Evolutionary conservation across 768 basidiomycete genomes (phyloP).

Genomic region (Daedaleopsis sinensis): DNA sequence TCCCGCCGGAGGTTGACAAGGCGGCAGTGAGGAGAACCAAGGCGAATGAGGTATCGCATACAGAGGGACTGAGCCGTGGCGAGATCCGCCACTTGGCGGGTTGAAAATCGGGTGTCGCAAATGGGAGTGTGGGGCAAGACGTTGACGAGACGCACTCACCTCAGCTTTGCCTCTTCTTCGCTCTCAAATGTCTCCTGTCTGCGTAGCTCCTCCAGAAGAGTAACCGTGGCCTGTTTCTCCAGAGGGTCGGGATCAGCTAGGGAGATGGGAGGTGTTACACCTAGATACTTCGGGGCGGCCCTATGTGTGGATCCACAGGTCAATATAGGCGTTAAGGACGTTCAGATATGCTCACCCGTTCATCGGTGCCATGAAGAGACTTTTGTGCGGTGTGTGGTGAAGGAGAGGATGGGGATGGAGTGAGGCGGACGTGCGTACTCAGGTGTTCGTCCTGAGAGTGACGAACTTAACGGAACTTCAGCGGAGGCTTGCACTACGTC

Average conservation of each 20-base stretch:
- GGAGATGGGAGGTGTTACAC: conserved; percentile 87
- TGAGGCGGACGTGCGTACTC: background rate
- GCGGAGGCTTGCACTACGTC: conserved; percentile 11
- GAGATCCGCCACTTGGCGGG: background rate
- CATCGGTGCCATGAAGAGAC: background rate
- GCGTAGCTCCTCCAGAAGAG: conserved; percentile 89
- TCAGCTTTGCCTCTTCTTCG: conserved; percentile 82
- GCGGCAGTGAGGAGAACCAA: background rate
- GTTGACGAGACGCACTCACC: conserved; percentile 57
- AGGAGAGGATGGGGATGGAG: background rate
- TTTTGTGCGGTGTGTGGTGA: background rate
- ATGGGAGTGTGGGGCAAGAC: background rate
- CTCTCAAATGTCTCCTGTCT: conserved; percentile 87
- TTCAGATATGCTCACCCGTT: conserved; percentile 13
- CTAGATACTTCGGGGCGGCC: conserved; percentile 55
- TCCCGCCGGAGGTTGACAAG: background rate
- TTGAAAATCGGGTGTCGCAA: background rate
- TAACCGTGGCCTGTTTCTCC: conserved; percentile 83
- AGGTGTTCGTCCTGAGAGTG: conserved; percentile 12
- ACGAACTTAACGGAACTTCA: conserved; percentile 16
- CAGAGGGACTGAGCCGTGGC: background rate
- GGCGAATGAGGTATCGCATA: background rate
- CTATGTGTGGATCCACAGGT: background rate
- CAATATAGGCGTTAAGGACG: background rate
- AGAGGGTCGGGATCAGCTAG: conserved; percentile 71